These are phyloP conservation scores for Agaricus bisporus DNA, from an alignment of 768 basidiomycete genomes.

Conservation along the genomic window DNA sequence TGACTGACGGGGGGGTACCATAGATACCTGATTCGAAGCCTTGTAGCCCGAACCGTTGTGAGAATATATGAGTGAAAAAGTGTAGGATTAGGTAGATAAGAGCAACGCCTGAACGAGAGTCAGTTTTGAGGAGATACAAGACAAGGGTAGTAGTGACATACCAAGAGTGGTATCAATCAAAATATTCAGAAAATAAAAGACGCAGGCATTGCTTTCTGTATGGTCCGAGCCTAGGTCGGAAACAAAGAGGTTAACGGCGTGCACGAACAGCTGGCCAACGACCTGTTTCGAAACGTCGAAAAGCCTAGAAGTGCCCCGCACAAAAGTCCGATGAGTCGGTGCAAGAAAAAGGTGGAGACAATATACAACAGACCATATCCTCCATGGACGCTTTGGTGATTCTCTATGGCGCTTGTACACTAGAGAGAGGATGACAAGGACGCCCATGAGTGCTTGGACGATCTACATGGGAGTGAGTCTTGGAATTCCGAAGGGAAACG, in stretches of 20 bases:
- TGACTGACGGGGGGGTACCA: slow-evolving; percentile 72
- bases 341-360: neutral
- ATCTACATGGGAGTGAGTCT: slow-evolving; percentile 44
- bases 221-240: slow-evolving; percentile 71
- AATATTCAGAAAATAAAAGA: slow-evolving; percentile 89
- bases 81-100: slow-evolving; percentile 74
- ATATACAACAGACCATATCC: slow-evolving; percentile 65
- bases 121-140: neutral
- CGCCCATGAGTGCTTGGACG: slow-evolving; percentile 85
- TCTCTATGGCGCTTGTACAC: slow-evolving; percentile 88
- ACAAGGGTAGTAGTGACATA: slow-evolving; percentile 27
- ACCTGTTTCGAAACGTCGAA: slow-evolving; percentile 93
- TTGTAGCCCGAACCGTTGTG: slow-evolving; percentile 57
- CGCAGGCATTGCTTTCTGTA: slow-evolving; percentile 78
- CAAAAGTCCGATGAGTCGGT: neutral
- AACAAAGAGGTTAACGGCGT: slow-evolving; percentile 71
- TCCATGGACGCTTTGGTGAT: slow-evolving; percentile 80
- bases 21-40: slow-evolving; percentile 87
- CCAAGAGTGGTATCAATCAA: slow-evolving; percentile 89
- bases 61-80: slow-evolving; percentile 55
- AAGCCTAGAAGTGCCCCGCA: slow-evolving; percentile 41
- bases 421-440: slow-evolving; percentile 82
- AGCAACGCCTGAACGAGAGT: slow-evolving; percentile 56
- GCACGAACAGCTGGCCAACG: slow-evolving; percentile 78
- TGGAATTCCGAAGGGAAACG: slow-evolving; percentile 30